Conservation (phyloP, 768 basidiomycete genomes). For the Baorangia bicolor region DNA sequence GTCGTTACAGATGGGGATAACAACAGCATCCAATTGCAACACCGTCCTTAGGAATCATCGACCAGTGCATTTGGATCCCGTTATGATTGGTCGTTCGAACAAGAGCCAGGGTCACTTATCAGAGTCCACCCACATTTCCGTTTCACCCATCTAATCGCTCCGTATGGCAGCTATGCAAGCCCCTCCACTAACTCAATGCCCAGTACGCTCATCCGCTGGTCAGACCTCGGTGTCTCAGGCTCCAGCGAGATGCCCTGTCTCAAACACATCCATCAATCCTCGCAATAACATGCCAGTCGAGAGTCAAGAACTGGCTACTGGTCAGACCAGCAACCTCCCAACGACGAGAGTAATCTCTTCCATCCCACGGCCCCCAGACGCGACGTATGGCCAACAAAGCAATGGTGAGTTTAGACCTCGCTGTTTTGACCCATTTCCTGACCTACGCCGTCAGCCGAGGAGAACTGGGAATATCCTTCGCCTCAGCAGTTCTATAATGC, state of each 20-base stretch:
- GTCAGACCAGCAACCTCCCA: background rate
- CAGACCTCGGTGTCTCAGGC: background rate
- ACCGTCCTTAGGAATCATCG: too few relatives aligned
- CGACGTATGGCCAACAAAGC: slow-evolving; percentile 9
- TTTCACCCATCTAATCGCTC: background rate
- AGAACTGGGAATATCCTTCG: slow-evolving; percentile 12
- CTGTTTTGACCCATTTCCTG: background rate
- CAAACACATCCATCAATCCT: background rate
- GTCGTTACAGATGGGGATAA: too few relatives aligned
- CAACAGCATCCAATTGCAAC: background rate
- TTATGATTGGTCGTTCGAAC: background rate
- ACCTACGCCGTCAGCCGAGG: background rate
- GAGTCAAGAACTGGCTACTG: slow-evolving; percentile 1
- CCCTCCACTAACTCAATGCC: background rate
- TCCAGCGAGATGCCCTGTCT: slow-evolving; percentile 6
- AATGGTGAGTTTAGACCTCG: background rate
- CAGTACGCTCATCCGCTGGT: background rate
- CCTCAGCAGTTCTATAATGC: slow-evolving; percentile 17
- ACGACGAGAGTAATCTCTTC: slow-evolving; percentile 1
- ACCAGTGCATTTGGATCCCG: too few relatives aligned
- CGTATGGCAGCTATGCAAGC: background rate
- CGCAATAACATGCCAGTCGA: slow-evolving; percentile 16
- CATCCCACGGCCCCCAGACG: slow-evolving; percentile 9
- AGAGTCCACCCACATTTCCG: too few relatives aligned
- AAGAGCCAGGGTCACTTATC: background rate